Conservation (phyloP, 2,329 filamentous ascomycete species). For the Penicillium sclerotigenum region DNA sequence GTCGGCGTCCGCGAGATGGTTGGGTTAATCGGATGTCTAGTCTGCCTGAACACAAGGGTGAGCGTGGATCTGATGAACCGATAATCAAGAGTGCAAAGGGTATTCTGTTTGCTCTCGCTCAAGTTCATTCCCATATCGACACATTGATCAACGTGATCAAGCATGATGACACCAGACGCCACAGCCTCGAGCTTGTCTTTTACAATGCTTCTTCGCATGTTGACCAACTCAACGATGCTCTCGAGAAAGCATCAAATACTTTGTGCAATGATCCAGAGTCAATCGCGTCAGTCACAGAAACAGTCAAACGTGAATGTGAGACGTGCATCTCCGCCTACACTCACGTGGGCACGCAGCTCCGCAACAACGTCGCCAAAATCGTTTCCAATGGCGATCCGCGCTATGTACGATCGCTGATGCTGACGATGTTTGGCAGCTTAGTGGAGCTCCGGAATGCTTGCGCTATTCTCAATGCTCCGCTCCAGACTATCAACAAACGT, state of each 20-base stretch:
- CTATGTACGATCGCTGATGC: slow-evolving; percentile 57
- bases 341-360: slow-evolving; percentile 49
- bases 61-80: slow-evolving; percentile 47
- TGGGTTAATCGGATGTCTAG: slow-evolving; percentile 55
- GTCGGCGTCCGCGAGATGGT: slow-evolving; percentile 41
- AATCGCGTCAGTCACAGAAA: slow-evolving; percentile 38
- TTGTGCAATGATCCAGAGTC: slow-evolving; percentile 52
- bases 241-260: slow-evolving; percentile 50
- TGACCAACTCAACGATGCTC: slow-evolving; percentile 54
- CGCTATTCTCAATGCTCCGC: slow-evolving; percentile 48
- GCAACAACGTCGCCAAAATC: slow-evolving; percentile 49
- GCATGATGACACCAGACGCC: slow-evolving; percentile 46
- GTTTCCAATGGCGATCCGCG: slow-evolving; percentile 55
- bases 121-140: slow-evolving; percentile 49
- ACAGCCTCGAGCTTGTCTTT: slow-evolving; percentile 55
- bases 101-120: slow-evolving; percentile 54
- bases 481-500: slow-evolving; percentile 30
- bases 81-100: slow-evolving; percentile 56
- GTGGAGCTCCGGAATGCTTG: slow-evolving; percentile 60
- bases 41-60: slow-evolving; percentile 54
- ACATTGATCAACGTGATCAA: slow-evolving; percentile 48
- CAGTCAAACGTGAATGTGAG: slow-evolving; percentile 47
- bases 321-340: slow-evolving; percentile 51
- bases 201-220: slow-evolving; percentile 56
- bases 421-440: slow-evolving; percentile 57